These are phyloP conservation scores for Penicillium soppii DNA, from an alignment of 495 filamentous ascomycete species.

Conservation along the genomic window DNA sequence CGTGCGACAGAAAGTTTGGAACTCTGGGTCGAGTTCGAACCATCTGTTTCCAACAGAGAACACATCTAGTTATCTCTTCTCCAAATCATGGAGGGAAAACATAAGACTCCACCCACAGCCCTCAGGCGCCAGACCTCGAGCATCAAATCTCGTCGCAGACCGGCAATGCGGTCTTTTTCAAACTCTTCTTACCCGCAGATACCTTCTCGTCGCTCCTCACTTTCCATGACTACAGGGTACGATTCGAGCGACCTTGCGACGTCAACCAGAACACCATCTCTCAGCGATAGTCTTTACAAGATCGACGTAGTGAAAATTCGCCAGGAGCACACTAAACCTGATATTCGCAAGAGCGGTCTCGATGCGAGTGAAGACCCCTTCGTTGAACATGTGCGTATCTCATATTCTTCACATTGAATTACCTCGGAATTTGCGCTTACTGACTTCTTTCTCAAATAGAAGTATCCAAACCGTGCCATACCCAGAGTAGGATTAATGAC, in stretches of 20 bases:
- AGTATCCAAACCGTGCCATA: not conserved
- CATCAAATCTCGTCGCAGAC: not conserved
- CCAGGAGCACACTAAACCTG: not conserved
- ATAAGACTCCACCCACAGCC: constrained; percentile 11
- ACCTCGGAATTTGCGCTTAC: not conserved
- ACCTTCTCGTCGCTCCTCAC: constrained; percentile 27
- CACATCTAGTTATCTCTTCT: constrained; percentile 22
- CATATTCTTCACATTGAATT: not conserved
- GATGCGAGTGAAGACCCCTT: constrained; percentile 17
- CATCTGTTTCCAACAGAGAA: constrained; percentile 16
- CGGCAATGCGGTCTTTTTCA: too few relatives aligned
- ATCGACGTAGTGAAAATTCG: constrained; percentile 23
- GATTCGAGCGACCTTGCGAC: constrained; percentile 11
- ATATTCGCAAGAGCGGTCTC: not conserved
- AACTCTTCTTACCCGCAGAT: constrained; percentile 25
- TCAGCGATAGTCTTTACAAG: constrained; percentile 18
- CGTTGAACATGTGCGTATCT: constrained; percentile 10
- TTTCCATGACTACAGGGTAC: constrained; percentile 8
- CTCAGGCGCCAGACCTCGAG: constrained; percentile 1
- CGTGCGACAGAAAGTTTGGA: constrained; percentile 22
- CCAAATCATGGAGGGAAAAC: constrained; percentile 7
- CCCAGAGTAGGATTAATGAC: not conserved
- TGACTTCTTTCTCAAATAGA: not conserved
- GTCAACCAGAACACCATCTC: constrained; percentile 30
- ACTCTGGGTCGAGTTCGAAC: constrained; percentile 12